A percentile compares a stretch with the other conserved stretches of the same genome.
These are phyloP conservation scores for Xylona heveae DNA, from an alignment of 495 filamentous ascomycete species.

Conservation along the genomic window DNA sequence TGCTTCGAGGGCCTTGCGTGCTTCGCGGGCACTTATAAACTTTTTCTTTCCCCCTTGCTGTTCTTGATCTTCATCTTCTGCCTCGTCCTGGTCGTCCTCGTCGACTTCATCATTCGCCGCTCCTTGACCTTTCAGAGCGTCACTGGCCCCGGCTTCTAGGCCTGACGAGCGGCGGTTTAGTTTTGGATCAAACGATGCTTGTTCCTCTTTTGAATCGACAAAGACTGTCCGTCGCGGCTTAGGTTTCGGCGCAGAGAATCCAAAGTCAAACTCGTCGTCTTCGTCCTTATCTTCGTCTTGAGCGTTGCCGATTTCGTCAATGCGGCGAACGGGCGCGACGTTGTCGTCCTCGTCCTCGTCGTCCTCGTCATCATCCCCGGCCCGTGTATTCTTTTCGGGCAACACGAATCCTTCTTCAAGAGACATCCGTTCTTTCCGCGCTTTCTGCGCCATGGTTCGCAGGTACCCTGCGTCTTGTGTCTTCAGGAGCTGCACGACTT, in stretches of 20 bases:
- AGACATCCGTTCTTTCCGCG: conserved; percentile 35
- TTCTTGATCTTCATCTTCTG: conserved; percentile 12
- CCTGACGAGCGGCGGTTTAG: no score
- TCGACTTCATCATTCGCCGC: conserved; percentile 14
- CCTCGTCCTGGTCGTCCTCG: conserved; percentile 12
- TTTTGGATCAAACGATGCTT: conserved; percentile 18
- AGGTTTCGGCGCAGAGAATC: no score
- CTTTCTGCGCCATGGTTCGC: conserved; percentile 38
- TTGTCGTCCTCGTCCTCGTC: conserved; percentile 10
- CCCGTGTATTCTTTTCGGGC: no score
- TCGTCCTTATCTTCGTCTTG: no score
- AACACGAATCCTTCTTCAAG: no score
- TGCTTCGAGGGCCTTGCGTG: conserved; percentile 9
- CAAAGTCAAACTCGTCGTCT: no score
- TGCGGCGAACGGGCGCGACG: no score
- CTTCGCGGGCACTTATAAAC: conserved; percentile 2
- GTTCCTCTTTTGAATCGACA: conserved; percentile 29
- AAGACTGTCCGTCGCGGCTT: conserved; percentile 31
- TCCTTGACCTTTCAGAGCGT: conserved; percentile 6
- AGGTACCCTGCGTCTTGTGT: conserved; percentile 90
- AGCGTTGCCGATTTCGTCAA: no score
- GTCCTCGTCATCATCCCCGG: no score
- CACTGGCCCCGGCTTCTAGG: conserved; percentile 6
- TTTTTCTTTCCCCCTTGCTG: conserved; percentile 18
- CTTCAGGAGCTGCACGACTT: conserved; percentile 74